Percentiles rank a stretch among this genome's conserved stretches.
Conservation (phyloP, 805 yeast genomes). For the Lachancea fermentati region DNA sequence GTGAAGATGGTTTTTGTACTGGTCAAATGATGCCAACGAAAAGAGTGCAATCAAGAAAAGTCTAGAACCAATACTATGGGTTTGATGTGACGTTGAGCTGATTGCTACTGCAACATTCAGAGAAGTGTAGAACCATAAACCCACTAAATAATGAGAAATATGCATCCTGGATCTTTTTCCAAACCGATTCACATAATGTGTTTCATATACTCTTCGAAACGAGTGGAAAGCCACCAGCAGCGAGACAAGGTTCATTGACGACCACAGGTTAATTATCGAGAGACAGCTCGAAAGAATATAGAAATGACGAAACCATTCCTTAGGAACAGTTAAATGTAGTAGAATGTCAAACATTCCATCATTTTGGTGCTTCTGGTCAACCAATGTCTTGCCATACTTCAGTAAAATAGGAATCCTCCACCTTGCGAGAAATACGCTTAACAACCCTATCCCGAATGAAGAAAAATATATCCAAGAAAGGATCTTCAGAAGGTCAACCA, state of each 20-base stretch:
- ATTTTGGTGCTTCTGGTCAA: conserved; percentile 4
- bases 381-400: conserved; percentile 42
- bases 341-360: not conserved
- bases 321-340: conserved; percentile 46
- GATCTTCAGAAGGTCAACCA: not conserved
- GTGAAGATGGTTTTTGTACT: conserved; percentile 41
- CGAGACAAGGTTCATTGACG: conserved; percentile 16
- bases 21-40: conserved; percentile 27
- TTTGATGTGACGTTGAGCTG: not conserved
- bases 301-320: conserved; percentile 57
- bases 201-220: conserved; percentile 50
- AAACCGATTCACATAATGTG: conserved; percentile 44
- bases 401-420: conserved; percentile 33
- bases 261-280: conserved; percentile 18
- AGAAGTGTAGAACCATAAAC: conserved; percentile 51
- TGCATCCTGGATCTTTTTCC: conserved; percentile 50
- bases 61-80: not conserved
- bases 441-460: conserved; percentile 4
- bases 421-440: conserved; percentile 27
- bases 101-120: conserved; percentile 36
- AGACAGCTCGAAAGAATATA: conserved; percentile 42
- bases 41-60: conserved; percentile 13
- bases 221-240: conserved; percentile 44
- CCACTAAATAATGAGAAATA: conserved; percentile 60
- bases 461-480: not conserved